Evolutionary conservation across 805 yeast genomes (phyloP), one percentile per base, ranked within the genome.

Genomic region (Blastobotrys muscicola): DNA sequence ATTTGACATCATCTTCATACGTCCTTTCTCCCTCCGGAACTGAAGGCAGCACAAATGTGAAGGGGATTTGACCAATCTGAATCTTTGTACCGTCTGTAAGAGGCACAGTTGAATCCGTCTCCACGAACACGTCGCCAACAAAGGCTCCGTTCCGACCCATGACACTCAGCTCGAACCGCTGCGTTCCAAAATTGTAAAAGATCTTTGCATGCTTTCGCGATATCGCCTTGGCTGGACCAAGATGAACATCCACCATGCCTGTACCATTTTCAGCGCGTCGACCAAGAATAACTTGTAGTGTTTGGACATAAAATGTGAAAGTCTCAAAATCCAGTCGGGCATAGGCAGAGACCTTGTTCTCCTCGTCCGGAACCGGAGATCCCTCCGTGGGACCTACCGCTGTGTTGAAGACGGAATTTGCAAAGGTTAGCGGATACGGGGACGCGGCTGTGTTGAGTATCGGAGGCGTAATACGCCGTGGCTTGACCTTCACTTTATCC

Each of bases 111-210:
- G 85, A 79, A 7, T 95, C 97, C 48, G 83, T 77, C 58, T 86
- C 96, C 5, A 92, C 82, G 61, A 90, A 92, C 31, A 70, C 70
- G 51, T 87, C 95, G 61, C 90, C 92, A 3, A 92, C 95, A 69
- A 92, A 92, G 2, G 97, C 97, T 33, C 98, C 98, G 61, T 92
- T 92, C 53, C 95, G 74, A 13, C 98, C 98, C 53, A 89, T 70
- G 1, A 92, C 87, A 7, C 94, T 80, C 37, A 92, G 67, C 62
- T 92, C 98, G 58, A 92, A 92, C 50, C 95, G 67, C 59, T 90
- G 97, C 3, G 94, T 87, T 3, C 96, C 97, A 64, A 92, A 92
- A 60, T 92, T 92, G 67, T 90, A 92, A 60, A 89, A 90, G 11
- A 92, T 90, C 63, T 85, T 89, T 3, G 97, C 98, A 63, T 92